Conservation (phyloP, 345 rosid species). For the Raphanus raphanistrum region DNA sequence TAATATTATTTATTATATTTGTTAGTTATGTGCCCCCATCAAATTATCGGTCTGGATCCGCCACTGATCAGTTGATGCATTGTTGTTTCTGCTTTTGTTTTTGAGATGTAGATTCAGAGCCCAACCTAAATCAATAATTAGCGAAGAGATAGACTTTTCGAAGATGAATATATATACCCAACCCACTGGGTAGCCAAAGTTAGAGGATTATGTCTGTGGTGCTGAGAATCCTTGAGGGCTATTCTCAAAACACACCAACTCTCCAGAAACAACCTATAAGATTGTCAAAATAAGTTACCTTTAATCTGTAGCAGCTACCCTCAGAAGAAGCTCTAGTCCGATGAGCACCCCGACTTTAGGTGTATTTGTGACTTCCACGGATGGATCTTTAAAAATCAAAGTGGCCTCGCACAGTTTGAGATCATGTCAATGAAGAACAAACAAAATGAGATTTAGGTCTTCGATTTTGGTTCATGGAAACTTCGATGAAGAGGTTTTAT, state of each 20-base stretch:
- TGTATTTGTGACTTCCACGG: no score
- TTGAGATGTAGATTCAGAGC: slow-evolving; percentile 62
- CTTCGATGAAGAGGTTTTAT: not conserved
- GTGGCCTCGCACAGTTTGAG: no score
- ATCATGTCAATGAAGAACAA: no score
- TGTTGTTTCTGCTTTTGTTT: slow-evolving; percentile 66
- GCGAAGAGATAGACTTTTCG: slow-evolving; percentile 17
- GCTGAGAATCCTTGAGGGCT: slow-evolving; percentile 97
- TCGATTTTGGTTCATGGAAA: not conserved
- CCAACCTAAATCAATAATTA: slow-evolving; percentile 59
- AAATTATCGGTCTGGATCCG: no score
- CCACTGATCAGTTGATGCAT: slow-evolving; percentile 73
- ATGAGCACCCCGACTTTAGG: no score
- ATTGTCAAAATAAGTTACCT: slow-evolving; percentile 46
- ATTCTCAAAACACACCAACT: slow-evolving; percentile 95
- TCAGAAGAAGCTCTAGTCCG: slow-evolving; percentile 20
- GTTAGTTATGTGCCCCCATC: no score
- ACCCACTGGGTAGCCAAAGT: slow-evolving; percentile 56
- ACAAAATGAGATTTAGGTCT: not conserved
- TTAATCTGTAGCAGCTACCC: slow-evolving; percentile 84
- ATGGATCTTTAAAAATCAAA: no score
- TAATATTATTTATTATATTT: no score
- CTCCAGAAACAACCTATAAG: slow-evolving; percentile 45
- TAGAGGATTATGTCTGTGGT: slow-evolving; percentile 87
- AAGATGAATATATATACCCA: not conserved